Conservation (phyloP, 768 basidiomycete species). For the Lepiota brunneoincarnata region DNA sequence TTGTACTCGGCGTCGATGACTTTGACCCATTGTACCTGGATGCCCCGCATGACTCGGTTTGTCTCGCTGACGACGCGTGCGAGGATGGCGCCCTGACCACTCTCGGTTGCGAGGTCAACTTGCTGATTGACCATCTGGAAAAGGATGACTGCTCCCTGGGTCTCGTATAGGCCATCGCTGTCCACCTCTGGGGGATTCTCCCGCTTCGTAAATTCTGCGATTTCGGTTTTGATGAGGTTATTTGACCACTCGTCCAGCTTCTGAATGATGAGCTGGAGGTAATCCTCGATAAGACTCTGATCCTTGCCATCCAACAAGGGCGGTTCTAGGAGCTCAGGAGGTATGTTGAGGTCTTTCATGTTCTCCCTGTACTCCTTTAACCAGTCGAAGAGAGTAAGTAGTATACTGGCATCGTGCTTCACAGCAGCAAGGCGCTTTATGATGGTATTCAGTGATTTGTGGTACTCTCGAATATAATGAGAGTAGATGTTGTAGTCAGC, state of each 20-base stretch:
- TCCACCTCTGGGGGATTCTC: conserved; percentile 87
- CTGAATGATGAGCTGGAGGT: conserved; percentile 86
- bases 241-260: conserved; percentile 97
- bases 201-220: conserved; percentile 78
- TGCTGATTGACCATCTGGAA: conserved; percentile 99
- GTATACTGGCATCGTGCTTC: conserved; percentile 83
- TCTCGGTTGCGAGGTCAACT: conserved; percentile 91
- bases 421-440: conserved; percentile 68
- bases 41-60: conserved; percentile 84
- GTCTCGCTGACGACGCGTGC: conserved; percentile 86
- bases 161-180: conserved; percentile 85
- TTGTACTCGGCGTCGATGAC: conserved; percentile 83
- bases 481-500: conserved; percentile 87
- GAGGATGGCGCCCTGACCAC: conserved; percentile 91
- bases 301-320: conserved; percentile 95
- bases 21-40: conserved; percentile 87
- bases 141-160: conserved; percentile 89
- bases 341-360: conserved; percentile 91
- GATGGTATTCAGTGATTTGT: conserved; percentile 75
- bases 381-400: conserved; percentile 89
- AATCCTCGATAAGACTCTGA: conserved; percentile 91
- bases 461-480: conserved; percentile 84
- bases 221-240: conserved; percentile 91
- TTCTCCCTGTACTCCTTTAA: conserved; percentile 92
- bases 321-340: conserved; percentile 80